Evolutionary conservation across 352 stramenopile species (phyloP), one percentile per base, ranked within the genome.

Genomic region (Globisporangium perplexum): DNA sequence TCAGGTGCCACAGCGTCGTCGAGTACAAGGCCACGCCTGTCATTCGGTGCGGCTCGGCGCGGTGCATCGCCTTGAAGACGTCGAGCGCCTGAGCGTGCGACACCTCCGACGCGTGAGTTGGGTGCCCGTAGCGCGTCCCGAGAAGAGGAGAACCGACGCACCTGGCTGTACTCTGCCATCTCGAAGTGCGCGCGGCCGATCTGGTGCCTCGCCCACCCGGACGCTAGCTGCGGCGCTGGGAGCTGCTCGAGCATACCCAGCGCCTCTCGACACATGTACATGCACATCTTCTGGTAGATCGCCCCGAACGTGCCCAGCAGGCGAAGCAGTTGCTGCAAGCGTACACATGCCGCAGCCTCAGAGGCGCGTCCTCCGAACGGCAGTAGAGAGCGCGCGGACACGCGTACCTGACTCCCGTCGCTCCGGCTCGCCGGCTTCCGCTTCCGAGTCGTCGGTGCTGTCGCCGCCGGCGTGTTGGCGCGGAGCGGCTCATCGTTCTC

Each of bases 1-100:
- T 98, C 22, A 98, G 63, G 66, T 99, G 96, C 94, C 96, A 99
- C 24, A 98, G 72, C 8, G 93, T 93, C 5, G 96, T 98, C 17
- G 90, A 98, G 53, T 98, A 93, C 46, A 98, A 57, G 49, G 98
- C 96, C 15, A 99, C 65, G 23, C 96, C 96, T 55, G 85, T 86
- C 76, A 98, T 95, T 17, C 93, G 84, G 70, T 98, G 77, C 8
- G 95, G 94, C 35, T 98, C 93, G 14, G 81, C 62, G 28, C 74
- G 73, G 55, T 96, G 79, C 79, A 98, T 98, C 10, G 72, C 66
- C 49, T 92, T 71, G 38, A 98, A 95, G 31, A 86, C 82, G 4
- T 91, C 71, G 46, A 95, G 79, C 4, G 95, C 91, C 68, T 89
- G 69, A 68, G 50, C 28, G 45, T 6, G 30, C 46, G 26, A 24